These are phyloP conservation scores for Penicillium verrucosum DNA, from an alignment of 2,329 filamentous ascomycete species.

Conservation along the genomic window DNA sequence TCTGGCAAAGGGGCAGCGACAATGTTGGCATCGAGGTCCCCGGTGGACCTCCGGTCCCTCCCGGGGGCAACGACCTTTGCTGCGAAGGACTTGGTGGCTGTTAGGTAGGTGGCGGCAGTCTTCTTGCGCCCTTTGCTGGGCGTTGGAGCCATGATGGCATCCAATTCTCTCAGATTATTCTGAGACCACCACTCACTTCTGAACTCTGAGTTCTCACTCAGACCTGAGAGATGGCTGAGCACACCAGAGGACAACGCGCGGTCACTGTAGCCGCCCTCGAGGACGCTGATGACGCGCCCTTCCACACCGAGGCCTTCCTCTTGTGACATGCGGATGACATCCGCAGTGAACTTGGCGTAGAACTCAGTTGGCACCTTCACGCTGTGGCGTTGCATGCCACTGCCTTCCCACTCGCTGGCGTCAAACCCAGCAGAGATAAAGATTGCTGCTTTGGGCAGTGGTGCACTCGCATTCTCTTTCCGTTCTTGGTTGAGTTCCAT, in stretches of 20 bases:
- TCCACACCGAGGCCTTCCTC: conserved; percentile 75
- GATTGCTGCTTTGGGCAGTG: conserved; percentile 75
- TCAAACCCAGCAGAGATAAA: conserved; percentile 97
- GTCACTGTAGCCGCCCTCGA: conserved; percentile 96
- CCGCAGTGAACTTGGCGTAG: conserved; percentile 84
- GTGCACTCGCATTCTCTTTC: conserved; percentile 53
- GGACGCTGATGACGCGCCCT: conserved; percentile 83
- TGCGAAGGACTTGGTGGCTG: conserved; percentile 81
- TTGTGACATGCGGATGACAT: conserved; percentile 76
- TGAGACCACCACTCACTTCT: conserved; percentile 70
- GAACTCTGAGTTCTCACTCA: conserved; percentile 59
- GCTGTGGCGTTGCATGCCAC: conserved; percentile 91
- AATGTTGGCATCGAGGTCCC: conserved; percentile 38
- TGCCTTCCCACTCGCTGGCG: conserved; percentile 89
- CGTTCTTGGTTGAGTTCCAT: conserved; percentile 56
- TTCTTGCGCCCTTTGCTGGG: conserved; percentile 56
- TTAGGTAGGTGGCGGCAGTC: conserved; percentile 69
- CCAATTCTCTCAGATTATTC: conserved; percentile 65
- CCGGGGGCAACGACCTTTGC: conserved; percentile 71
- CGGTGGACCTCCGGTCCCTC: conserved; percentile 48
- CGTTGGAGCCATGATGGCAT: conserved; percentile 52
- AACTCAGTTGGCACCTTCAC: conserved; percentile 97
- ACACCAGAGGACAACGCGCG: conserved; percentile 84
- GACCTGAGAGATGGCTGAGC: conserved; percentile 81
- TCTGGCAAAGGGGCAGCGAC: conserved; percentile 69